Evolutionary conservation across 805 yeast genomes (phyloP).

Genomic region (Metschnikowia noctiluminum): DNA sequence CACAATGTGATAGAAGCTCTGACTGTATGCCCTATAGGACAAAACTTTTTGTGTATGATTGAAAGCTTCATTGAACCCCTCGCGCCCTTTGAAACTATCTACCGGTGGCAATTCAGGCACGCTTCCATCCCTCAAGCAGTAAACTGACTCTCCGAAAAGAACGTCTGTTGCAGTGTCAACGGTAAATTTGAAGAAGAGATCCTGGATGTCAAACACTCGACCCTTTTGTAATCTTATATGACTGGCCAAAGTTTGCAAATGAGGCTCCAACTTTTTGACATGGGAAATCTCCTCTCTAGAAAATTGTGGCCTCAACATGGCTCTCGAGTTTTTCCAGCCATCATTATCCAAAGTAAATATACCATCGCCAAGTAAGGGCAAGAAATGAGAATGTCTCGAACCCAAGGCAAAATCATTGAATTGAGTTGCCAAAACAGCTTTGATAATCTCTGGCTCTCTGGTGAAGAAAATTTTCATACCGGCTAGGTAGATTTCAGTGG

Average conservation of each 20-base stretch:
- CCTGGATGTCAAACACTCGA: conserved; percentile 34
- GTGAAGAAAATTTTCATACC: conserved; percentile 25
- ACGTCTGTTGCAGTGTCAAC: conserved; percentile 42
- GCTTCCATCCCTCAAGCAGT: conserved; percentile 28
- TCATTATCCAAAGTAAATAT: conserved; percentile 41
- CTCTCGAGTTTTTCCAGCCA: conserved; percentile 43
- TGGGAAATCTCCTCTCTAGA: conserved; percentile 43
- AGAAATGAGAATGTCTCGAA: conserved; percentile 34
- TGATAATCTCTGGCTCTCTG: conserved; percentile 40
- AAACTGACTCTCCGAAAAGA: conserved; percentile 39
- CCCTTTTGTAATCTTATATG: conserved; percentile 30
- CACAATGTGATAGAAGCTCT: conserved; percentile 26
- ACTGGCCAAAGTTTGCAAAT: conserved; percentile 31
- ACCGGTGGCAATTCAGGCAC: conserved; percentile 24
- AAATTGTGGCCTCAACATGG: conserved; percentile 44
- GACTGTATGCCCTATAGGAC: conserved; percentile 33
- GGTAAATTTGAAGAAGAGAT: conserved; percentile 36
- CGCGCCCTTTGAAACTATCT: conserved; percentile 28
- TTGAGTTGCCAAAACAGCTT: conserved; percentile 42
- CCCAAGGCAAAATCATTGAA: conserved; percentile 41
- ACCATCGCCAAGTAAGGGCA: conserved; percentile 41
- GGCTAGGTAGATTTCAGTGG: conserved; percentile 14
- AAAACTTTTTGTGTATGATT: conserved; percentile 31
- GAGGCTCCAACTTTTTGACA: conserved; percentile 38
- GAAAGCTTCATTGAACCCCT: conserved; percentile 34